These are phyloP conservation scores for Fragaria vesca DNA, from an alignment of 306 rosid genomes.

Conservation along the genomic window DNA sequence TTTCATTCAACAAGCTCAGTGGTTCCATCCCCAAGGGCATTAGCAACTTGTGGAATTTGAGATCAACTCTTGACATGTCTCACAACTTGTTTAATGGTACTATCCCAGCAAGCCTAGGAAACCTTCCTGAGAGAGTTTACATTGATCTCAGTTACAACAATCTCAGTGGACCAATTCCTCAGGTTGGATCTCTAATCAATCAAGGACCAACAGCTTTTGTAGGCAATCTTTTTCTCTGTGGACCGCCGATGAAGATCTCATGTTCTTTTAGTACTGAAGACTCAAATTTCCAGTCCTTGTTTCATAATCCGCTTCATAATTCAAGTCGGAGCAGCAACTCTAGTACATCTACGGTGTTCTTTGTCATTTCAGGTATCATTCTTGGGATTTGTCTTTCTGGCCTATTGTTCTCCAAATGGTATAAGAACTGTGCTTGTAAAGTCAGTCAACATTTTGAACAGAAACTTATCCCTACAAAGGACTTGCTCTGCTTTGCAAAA, in stretches of 20 bases:
- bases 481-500: conserved; percentile 67
- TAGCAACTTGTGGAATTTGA: conserved; percentile 73
- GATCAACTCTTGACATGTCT: conserved; percentile 85
- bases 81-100: conserved; percentile 72
- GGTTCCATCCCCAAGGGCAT: conserved; percentile 73
- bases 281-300: conserved; percentile 52
- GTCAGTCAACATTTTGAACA: conserved; percentile 39
- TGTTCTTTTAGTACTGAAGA: conserved; percentile 51
- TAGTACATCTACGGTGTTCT: conserved; percentile 58
- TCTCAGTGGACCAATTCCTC: conserved; percentile 84
- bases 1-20: conserved; percentile 66
- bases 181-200: conserved; percentile 78
- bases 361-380: conserved; percentile 65
- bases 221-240: conserved; percentile 84
- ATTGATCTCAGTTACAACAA: conserved; percentile 80
- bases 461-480: conserved; percentile 46
- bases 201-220: conserved; percentile 97
- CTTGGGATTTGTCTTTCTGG: conserved; percentile 81
- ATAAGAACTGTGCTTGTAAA: conserved; percentile 56
- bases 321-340: conserved; percentile 44
- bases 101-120: conserved; percentile 77
- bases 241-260: conserved; percentile 75
- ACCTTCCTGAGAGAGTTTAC: conserved; percentile 86
- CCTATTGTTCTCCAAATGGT: conserved; percentile 69
- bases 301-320: conserved; percentile 44